Base-by-base conservation (phyloP, 2,329 filamentous ascomycete species). In the Fusarium mexicanum region DNA sequence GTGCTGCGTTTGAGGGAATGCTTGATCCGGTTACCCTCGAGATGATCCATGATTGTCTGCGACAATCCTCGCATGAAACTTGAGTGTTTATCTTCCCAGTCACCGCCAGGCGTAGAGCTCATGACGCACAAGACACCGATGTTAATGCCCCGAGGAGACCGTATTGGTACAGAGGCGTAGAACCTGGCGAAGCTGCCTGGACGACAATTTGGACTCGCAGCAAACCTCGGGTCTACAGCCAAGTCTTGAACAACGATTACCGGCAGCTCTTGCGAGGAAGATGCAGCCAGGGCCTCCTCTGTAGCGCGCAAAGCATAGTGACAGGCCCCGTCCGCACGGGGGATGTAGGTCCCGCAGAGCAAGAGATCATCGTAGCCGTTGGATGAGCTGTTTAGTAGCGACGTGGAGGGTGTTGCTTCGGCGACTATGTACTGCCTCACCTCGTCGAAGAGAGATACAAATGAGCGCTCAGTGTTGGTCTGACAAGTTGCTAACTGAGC, bases 111-210 rank as follows among this genome's bases (percentile, higher is more conserved):
- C 4, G n/a, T 43, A 18, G 53, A n/a, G 26, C 18, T 67, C 16
- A 64, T 37, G 2, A 64, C 35, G 9, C 35, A 29, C 16, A 64
- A 57, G 1, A 57, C 37, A 22, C 64, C 64, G 4, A 67, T 64
- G 9, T 67, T 67, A 8, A 67, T 67, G 2, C 48, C 60, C 6
- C 64, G 47, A 17, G 38, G 62, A 6, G 64, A 64, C 4, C 64
- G 60, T 22, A 67, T 64, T 0, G 64, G 64, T 1, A 67, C 24
- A 10, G 64, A 24, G 8, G 64, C 64, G 26, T 67, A 64, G 0
- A 38, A 67, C 17, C 17, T 20, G 8, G 46, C 58, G 17, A 38
- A 20, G 11, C 53, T 22, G 9, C 33, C 31, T 33, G 17, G 10
- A 9, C 57, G 16, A 0, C 29, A 29, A 24, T 24, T 37, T 1